A percentile compares a stretch with the other conserved stretches of the same genome.
Evolutionary conservation across 495 filamentous ascomycete species (phyloP).

Genomic region (Halenospora varia): DNA sequence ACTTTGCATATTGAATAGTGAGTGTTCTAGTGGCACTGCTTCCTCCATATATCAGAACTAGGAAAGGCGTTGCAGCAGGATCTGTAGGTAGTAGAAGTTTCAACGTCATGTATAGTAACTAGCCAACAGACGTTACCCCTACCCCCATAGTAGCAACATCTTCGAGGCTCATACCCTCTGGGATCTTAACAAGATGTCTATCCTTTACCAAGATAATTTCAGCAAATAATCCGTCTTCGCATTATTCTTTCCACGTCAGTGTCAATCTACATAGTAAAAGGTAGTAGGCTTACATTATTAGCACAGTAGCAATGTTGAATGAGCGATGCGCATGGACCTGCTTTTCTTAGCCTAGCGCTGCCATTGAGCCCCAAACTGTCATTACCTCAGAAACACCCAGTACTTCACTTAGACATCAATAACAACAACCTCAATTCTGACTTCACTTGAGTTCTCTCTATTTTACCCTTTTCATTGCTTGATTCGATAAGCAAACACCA

Average conservation of each 20-base stretch:
- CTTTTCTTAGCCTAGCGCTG: no score
- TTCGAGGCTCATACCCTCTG: slow-evolving; percentile 38
- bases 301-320: no score
- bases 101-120: slow-evolving; percentile 40
- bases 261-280: background rate
- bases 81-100: slow-evolving; percentile 31
- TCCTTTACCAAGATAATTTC: slow-evolving; percentile 34
- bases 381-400: no score
- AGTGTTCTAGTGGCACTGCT: slow-evolving; percentile 50
- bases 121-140: slow-evolving; percentile 46
- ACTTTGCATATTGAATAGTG: slow-evolving; percentile 56
- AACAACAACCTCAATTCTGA: no score
- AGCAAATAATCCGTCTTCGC: background rate
- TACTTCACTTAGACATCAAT: no score
- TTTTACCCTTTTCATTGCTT: no score
- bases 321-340: no score
- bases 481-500: no score
- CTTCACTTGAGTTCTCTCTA: no score
- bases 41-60: slow-evolving; percentile 56
- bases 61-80: background rate
- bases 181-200: slow-evolving; percentile 37
- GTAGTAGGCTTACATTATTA: background rate
- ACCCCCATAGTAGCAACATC: slow-evolving; percentile 47
- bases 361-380: no score
- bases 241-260: background rate